Conservation (phyloP, 129 eudicot species). For the Pseudognaphalium luteoalbum region DNA sequence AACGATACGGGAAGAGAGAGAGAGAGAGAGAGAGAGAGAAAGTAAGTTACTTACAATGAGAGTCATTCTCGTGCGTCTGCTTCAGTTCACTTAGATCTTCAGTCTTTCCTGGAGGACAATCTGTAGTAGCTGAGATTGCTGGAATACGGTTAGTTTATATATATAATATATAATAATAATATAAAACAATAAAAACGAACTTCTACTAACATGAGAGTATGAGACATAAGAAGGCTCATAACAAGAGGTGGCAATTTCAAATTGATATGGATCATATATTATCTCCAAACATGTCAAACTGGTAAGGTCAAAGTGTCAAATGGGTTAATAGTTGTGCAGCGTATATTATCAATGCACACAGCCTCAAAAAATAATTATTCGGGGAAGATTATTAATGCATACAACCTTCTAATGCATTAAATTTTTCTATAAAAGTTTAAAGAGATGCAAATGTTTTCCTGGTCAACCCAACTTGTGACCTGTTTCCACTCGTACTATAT, state of each 20-base stretch:
- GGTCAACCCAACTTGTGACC: not conserved
- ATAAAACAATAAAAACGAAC: not conserved
- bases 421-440: no score
- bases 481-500: not conserved
- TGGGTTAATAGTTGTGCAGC: not conserved
- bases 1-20: not conserved
- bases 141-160: not conserved
- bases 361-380: not conserved
- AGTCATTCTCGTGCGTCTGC: constrained; percentile 30
- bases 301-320: not conserved
- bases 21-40: not conserved
- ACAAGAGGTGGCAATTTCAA: not conserved
- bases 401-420: not conserved
- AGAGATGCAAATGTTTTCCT: not conserved
- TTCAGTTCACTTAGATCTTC: constrained; percentile 34
- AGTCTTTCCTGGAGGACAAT: constrained; percentile 35
- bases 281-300: not conserved
- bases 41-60: constrained; percentile 33
- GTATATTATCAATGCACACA: not conserved
- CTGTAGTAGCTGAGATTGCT: constrained; percentile 39
- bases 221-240: not conserved
- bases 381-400: not conserved
- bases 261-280: not conserved
- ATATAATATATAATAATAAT: not conserved
- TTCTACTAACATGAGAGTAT: not conserved